phyloP scores from a whole-genome alignment of 1,284 basidiomycete genomes.

The Cystobasidium sp. region DNA sequence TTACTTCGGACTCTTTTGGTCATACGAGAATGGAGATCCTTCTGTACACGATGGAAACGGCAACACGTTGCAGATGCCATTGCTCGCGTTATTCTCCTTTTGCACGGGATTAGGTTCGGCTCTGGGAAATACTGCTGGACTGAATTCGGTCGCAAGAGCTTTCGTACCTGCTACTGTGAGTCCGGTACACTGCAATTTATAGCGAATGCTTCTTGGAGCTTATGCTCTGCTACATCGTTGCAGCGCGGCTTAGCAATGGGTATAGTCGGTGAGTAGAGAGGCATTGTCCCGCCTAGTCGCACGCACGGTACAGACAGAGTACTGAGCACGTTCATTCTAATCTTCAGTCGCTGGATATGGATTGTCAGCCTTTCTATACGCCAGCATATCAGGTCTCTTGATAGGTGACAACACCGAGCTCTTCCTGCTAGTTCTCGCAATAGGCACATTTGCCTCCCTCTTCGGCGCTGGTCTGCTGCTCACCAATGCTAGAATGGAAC shows the following conservation, averaged over 20 bases:
- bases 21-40: constrained; percentile 17
- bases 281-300: not conserved
- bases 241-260: constrained; percentile 40
- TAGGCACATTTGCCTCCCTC: constrained; percentile 36
- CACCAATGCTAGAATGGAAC: constrained; percentile 8
- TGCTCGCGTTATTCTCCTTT: constrained; percentile 32
- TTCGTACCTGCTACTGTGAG: constrained; percentile 36
- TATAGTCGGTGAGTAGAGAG: constrained; percentile 20
- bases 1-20: constrained; percentile 41
- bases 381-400: constrained; percentile 31
- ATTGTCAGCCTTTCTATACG: constrained; percentile 34
- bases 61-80: not conserved
- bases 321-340: not conserved
- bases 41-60: not conserved
- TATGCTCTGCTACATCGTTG: not conserved
- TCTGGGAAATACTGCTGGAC: constrained; percentile 31
- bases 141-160: constrained; percentile 35
- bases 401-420: constrained; percentile 39
- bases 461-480: constrained; percentile 9
- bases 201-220: not conserved
- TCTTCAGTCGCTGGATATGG: constrained; percentile 23
- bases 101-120: constrained; percentile 32
- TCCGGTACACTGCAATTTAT: not conserved
- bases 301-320: not conserved
- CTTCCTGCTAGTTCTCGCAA: constrained; percentile 41